Base-by-base conservation (phyloP, 2,329 filamentous ascomycete genomes). In the Paecilomyces fulvus region DNA sequence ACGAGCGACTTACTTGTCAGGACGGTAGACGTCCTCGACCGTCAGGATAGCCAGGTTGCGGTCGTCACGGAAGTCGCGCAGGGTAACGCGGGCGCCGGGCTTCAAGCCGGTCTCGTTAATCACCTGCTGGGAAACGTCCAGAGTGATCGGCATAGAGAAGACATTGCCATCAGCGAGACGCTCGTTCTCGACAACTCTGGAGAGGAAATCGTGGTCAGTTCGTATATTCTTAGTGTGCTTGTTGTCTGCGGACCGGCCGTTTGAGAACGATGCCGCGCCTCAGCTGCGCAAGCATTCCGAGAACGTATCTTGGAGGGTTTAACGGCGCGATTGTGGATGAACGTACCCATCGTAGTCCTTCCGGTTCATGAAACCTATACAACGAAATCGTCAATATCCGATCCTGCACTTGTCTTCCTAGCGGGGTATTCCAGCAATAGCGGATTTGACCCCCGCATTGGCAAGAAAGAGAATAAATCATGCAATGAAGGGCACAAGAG, bases 11-110 rank as follows among this genome's bases (percentile, higher is more conserved):
- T 82, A 92, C 90, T 96, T 97, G 82, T 99, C 87, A 58, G 94
- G 92, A 74, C 82, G 84, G 83, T 99, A 99, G 67, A 99, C 82
- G 75, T 99, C 94, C 59, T 96, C 91, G 57, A 99, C 85, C 51
- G 90, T 97, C 70, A 99, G 80, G 73, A 99, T 99, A 67, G 91
- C 94, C 64, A 99, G 80, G 76, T 96, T 95, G 69, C 89, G 86
- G 79, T 99, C 94, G 75, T 99, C 94, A 73, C 94, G 87, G 79
- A 95, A 91, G 74, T 99, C 94, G 67, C 92, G 89, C 61, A 99
- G 88, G 46, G 91, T 90, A 70, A 97, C 80, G 65, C 91, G 86
- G 57, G 87, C 82, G 55, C 92, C 91, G 25, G 89, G 69, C 83
- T 94, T 89, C 69, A 96, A 81, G 61, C 84, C 85, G 30, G 87